Percentiles rank a stretch among this genome's conserved stretches.
Evolutionary conservation across 805 yeast species (phyloP).

Genomic region (Yamadazyma phyllophila): DNA sequence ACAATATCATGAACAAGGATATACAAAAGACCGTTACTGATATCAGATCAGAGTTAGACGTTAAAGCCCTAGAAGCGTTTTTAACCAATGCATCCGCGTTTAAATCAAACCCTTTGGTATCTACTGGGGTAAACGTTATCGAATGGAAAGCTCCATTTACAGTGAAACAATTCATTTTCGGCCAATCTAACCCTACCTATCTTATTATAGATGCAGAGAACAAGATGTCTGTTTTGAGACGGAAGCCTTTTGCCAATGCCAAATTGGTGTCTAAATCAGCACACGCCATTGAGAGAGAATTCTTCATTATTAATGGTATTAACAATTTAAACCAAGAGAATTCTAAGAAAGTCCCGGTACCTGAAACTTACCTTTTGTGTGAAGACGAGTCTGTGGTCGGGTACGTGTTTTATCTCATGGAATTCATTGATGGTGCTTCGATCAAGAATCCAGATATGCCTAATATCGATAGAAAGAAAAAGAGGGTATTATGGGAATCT

Average conservation of each 20-base stretch:
- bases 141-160: slow-evolving; percentile 27
- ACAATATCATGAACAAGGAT: slow-evolving; percentile 12
- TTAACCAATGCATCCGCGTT: slow-evolving; percentile 12
- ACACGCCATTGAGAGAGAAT: slow-evolving; percentile 63
- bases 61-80: slow-evolving; percentile 21
- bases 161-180: slow-evolving; percentile 55
- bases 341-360: slow-evolving; percentile 48
- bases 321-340: slow-evolving; percentile 24
- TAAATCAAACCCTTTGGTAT: slow-evolving; percentile 12
- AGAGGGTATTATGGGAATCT: slow-evolving; percentile 42
- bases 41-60: slow-evolving; percentile 34
- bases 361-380: slow-evolving; percentile 49
- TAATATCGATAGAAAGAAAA: slow-evolving; percentile 25
- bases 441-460: slow-evolving; percentile 54
- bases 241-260: slow-evolving; percentile 53
- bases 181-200: slow-evolving; percentile 66
- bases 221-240: slow-evolving; percentile 47
- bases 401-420: slow-evolving; percentile 59
- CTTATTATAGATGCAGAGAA: slow-evolving; percentile 41
- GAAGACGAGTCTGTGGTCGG: slow-evolving; percentile 56
- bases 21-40: slow-evolving; percentile 27
- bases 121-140: slow-evolving; percentile 24
- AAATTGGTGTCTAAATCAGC: slow-evolving; percentile 54
- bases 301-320: slow-evolving; percentile 45
- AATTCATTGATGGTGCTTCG: slow-evolving; percentile 54